Conservation (phyloP, 2,329 filamentous ascomycete species). For the Arthrobotrys pseudoclavata region DNA sequence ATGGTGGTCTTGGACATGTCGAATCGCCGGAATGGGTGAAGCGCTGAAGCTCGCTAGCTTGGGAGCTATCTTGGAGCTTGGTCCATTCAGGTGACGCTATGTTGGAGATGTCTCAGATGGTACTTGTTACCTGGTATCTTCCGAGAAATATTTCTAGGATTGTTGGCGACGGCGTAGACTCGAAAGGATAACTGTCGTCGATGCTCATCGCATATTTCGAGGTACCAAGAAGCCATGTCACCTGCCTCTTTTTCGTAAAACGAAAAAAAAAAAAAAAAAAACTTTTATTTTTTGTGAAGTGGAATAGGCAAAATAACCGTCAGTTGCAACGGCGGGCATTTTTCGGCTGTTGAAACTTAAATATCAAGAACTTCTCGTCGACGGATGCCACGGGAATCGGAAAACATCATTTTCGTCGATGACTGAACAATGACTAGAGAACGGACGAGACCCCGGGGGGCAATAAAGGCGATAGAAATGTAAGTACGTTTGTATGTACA, state of each 20-base stretch:
- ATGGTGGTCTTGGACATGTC: constrained; percentile 46
- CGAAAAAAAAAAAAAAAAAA: constrained; percentile 6
- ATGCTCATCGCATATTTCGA: constrained; percentile 48
- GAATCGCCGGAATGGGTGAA: constrained; percentile 60
- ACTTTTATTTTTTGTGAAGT: constrained; percentile 30
- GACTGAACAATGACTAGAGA: constrained; percentile 60
- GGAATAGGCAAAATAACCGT: constrained; percentile 42
- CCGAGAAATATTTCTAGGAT: constrained; percentile 21
- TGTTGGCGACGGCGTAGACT: constrained; percentile 5
- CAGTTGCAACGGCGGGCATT: neutral
- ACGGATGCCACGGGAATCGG: constrained; percentile 36
- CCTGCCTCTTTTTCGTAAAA: constrained; percentile 12
- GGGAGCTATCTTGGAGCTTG: constrained; percentile 57
- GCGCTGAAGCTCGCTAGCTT: constrained; percentile 48
- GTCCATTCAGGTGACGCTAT: constrained; percentile 58
- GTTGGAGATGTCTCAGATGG: constrained; percentile 59
- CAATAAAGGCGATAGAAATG: constrained; percentile 42
- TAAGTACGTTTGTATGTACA: neutral
- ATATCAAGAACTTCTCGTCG: constrained; percentile 1
- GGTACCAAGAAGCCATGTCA: constrained; percentile 49
- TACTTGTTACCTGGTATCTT: constrained; percentile 57
- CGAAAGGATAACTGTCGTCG: constrained; percentile 9
- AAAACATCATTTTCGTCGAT: constrained; percentile 35
- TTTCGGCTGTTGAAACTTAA: constrained; percentile 45
- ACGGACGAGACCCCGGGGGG: constrained; percentile 16